phyloP scores from a whole-genome alignment of 108 stramenopile species.

The Discostella pseudostelligera region DNA sequence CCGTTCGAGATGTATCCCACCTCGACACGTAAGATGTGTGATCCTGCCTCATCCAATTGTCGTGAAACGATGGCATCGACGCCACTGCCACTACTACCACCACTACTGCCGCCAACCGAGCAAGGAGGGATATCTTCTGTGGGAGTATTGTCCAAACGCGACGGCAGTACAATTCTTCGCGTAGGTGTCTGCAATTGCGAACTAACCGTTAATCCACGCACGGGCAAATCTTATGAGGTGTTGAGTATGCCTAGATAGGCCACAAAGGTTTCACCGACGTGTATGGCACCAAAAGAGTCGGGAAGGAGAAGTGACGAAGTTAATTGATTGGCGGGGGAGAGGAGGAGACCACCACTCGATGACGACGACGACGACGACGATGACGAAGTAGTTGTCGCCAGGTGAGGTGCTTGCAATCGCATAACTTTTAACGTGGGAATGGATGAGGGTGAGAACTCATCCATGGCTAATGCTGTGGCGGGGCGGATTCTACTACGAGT shows the following conservation, averaged over 20 bases:
- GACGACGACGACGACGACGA: not conserved
- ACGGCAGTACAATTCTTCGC: conserved; percentile 60
- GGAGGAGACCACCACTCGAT: not conserved
- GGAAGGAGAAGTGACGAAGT: conserved; percentile 66
- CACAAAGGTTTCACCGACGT: conserved; percentile 80
- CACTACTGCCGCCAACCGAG: too few relatives aligned
- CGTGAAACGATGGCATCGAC: conserved; percentile 80
- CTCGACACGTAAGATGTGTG: conserved; percentile 84
- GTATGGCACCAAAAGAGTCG: conserved; percentile 79
- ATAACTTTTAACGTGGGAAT: conserved; percentile 85
- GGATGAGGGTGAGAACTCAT: conserved; percentile 46
- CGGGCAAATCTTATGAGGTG: conserved; percentile 43
- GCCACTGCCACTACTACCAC: conserved; percentile 52
- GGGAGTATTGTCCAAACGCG: conserved; percentile 48
- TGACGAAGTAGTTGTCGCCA: conserved; percentile 42
- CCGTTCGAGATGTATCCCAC: conserved; percentile 66
- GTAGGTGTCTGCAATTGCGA: conserved; percentile 83
- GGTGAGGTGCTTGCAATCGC: conserved; percentile 76
- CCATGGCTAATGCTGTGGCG: conserved; percentile 11
- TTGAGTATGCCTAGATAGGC: conserved; percentile 82
- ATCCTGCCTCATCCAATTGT: conserved; percentile 73
- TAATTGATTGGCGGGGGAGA: conserved; percentile 39
- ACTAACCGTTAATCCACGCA: conserved; percentile 59
- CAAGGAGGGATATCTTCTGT: conserved; percentile 27
- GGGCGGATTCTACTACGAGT: too few relatives aligned